Conservation (phyloP, 2,329 filamentous ascomycete species). For the Sphaerulina musiva region DNA sequence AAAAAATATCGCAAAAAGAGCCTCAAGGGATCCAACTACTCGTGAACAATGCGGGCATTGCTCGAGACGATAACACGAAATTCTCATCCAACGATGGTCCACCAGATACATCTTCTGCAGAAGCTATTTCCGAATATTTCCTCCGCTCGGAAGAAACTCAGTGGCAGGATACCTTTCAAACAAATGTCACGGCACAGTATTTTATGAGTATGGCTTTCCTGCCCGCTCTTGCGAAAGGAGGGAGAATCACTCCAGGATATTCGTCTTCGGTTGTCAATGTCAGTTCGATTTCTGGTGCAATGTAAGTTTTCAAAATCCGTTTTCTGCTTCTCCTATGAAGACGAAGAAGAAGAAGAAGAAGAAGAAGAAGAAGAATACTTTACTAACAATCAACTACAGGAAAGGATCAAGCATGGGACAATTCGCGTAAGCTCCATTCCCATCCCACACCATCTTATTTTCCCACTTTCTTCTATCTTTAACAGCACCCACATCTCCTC, state of each 20-base stretch:
- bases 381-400: not conserved
- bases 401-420: constrained; percentile 48
- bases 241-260: constrained; percentile 42
- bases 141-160: constrained; percentile 42
- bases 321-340: no score
- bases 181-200: constrained; percentile 47
- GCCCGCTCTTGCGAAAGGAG: constrained; percentile 48
- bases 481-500: not conserved
- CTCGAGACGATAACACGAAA: constrained; percentile 47
- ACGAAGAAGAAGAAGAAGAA: not conserved
- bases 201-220: constrained; percentile 52
- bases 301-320: constrained; percentile 23
- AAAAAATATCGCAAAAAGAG: constrained; percentile 42
- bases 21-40: constrained; percentile 48
- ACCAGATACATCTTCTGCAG: constrained; percentile 43
- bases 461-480: not conserved
- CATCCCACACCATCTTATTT: not conserved
- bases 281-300: constrained; percentile 45
- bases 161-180: constrained; percentile 48
- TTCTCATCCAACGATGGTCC: constrained; percentile 39
- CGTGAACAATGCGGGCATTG: constrained; percentile 51
- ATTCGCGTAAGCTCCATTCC: constrained; percentile 33
- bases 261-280: constrained; percentile 50
- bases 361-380: no score
- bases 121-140: constrained; percentile 48